phyloP scores from a whole-genome alignment of 192 early-diverging fungal species.

The Backusella macrospora region DNA sequence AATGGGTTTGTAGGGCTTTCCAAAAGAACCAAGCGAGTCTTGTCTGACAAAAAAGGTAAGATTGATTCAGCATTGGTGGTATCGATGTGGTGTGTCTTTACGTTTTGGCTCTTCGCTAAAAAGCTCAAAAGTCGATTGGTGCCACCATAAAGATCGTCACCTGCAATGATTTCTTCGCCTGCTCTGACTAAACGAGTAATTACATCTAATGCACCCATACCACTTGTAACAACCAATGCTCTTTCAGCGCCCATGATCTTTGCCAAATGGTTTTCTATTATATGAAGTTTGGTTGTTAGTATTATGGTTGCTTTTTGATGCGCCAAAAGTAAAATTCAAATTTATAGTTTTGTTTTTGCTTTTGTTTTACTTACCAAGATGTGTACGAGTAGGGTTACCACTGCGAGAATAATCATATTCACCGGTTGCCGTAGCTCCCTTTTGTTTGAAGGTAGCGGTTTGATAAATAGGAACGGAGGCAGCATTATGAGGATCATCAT shows the following conservation, averaged over 20 bases:
- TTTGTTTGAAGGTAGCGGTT: conserved; percentile 96
- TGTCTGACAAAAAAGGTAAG: conserved; percentile 62
- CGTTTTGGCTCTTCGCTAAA: conserved; percentile 72
- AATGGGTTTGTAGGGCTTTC: conserved; percentile 98
- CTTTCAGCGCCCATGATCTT: conserved; percentile 91
- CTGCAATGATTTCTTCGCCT: conserved; percentile 92
- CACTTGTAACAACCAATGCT: conserved; percentile 85
- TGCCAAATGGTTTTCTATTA: conserved; percentile 84
- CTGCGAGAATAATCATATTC: conserved; percentile 96
- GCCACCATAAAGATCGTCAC: conserved; percentile 96
- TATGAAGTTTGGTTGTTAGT: not conserved
- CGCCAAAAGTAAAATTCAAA: conserved; percentile 30
- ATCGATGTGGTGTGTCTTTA: conserved; percentile 91
- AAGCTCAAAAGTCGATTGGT: conserved; percentile 94
- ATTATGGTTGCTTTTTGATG: conserved; percentile 43
- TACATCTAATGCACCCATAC: conserved; percentile 95
- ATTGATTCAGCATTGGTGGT: conserved; percentile 75
- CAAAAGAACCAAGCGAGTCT: conserved; percentile 85
- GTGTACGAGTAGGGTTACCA: conserved; percentile 98
- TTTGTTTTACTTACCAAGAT: conserved; percentile 60
- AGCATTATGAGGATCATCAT: conserved; percentile 87
- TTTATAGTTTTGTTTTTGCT: not conserved
- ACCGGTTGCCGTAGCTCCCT: conserved; percentile 75
- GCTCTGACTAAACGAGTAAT: conserved; percentile 84
- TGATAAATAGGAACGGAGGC: conserved; percentile 97